phyloP scores from a whole-genome alignment of 1,139 yeast genomes.

The Candida neerlandica region DNA sequence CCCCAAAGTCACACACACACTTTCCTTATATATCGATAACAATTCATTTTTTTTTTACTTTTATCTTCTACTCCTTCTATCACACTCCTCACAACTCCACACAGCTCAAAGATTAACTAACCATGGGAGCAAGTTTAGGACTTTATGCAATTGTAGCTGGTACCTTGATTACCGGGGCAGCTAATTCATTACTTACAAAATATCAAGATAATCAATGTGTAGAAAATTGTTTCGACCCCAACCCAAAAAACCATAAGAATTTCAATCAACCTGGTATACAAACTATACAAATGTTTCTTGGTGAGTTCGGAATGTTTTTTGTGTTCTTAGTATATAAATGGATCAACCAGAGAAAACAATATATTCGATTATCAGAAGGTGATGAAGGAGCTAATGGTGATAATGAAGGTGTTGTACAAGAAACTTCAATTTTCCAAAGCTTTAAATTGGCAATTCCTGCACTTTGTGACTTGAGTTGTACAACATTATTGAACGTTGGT shows the following conservation, averaged over 20 bases:
- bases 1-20: background rate
- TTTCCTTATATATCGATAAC: background rate
- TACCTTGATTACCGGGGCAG: constrained; percentile 67
- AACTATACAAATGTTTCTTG: constrained; percentile 80
- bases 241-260: constrained; percentile 36
- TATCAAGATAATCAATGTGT: constrained; percentile 80
- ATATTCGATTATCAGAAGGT: constrained; percentile 17
- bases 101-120: background rate
- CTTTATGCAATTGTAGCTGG: constrained; percentile 44
- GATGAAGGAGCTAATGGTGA: constrained; percentile 3
- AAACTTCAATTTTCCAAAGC: constrained; percentile 25
- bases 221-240: constrained; percentile 52
- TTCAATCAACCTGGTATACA: constrained; percentile 83
- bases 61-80: background rate
- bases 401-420: constrained; percentile 12
- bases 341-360: constrained; percentile 23
- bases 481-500: constrained; percentile 78
- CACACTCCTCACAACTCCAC: background rate
- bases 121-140: constrained; percentile 11
- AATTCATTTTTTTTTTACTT: background rate
- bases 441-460: constrained; percentile 59
- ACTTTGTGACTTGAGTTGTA: constrained; percentile 69
- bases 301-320: constrained; percentile 60
- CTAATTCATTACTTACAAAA: constrained; percentile 75
- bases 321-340: constrained; percentile 36